A percentile compares a stretch with the other conserved stretches of the same genome.
phyloP scores from a whole-genome alignment of 2,329 filamentous ascomycete genomes.

The Colletotrichum lentis region DNA sequence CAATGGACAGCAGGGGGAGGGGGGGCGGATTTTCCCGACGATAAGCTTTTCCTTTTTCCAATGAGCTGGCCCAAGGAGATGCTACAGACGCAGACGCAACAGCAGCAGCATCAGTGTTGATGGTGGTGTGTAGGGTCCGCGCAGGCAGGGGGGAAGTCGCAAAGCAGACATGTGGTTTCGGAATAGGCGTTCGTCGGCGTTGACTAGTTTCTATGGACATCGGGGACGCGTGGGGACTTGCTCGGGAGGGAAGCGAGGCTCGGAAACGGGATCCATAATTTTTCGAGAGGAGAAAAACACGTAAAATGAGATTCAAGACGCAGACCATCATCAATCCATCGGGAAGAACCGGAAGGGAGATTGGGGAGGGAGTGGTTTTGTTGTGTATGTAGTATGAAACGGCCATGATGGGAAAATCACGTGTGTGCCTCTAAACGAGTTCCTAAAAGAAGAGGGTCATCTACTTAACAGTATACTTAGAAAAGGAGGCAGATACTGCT shows the following conservation, averaged over 20 bases:
- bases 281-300: background rate
- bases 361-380: conserved; percentile 9
- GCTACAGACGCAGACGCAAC: conserved; percentile 14
- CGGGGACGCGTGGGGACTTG: background rate
- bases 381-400: conserved; percentile 19
- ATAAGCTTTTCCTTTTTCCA: conserved; percentile 17
- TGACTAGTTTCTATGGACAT: conserved; percentile 1
- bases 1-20: conserved; percentile 2
- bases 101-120: background rate
- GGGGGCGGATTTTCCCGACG: conserved; percentile 3
- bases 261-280: background rate
- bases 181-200: conserved; percentile 16
- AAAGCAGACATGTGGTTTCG: conserved; percentile 18
- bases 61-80: conserved; percentile 26
- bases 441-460: too few relatives aligned
- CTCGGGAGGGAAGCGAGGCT: background rate
- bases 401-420: too few relatives aligned
- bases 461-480: too few relatives aligned
- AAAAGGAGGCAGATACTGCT: too few relatives aligned
- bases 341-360: conserved; percentile 26
- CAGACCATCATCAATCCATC: conserved; percentile 10
- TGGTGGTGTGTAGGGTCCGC: background rate
- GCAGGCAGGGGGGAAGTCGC: conserved; percentile 7
- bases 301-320: conserved; percentile 1
- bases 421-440: too few relatives aligned